Conservation (phyloP, 176 grass and related monocot species). For the Thinopyrum elongatum region DNA sequence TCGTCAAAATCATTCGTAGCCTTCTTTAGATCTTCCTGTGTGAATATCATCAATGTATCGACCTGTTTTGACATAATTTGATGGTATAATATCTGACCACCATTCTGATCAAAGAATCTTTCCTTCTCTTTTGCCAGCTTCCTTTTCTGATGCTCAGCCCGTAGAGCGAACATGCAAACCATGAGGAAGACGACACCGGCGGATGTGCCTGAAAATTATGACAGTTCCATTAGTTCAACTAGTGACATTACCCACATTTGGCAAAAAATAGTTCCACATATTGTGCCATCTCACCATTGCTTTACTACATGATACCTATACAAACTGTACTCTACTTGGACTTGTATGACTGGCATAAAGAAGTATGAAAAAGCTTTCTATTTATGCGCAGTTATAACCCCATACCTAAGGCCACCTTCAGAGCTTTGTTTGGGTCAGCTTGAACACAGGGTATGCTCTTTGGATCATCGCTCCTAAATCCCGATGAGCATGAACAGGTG, state of each 20-base stretch:
- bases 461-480: not conserved
- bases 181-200: not conserved
- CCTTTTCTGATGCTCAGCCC: not conserved
- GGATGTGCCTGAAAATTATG: not conserved
- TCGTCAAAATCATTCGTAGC: not conserved
- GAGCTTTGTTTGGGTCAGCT: not conserved
- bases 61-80: conserved; percentile 10
- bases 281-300: not conserved
- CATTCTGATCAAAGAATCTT: conserved; percentile 13
- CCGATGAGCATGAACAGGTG: not conserved
- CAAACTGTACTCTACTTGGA: not conserved
- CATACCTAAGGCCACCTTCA: not conserved
- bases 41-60: not conserved
- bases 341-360: not conserved
- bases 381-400: not conserved
- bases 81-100: not conserved
- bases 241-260: not conserved
- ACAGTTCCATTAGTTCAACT: not conserved
- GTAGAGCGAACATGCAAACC: not conserved
- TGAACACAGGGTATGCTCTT: not conserved
- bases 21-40: not conserved
- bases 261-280: not conserved
- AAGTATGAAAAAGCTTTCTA: not conserved
- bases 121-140: not conserved
- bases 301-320: not conserved